Conservation (phyloP, 2,329 filamentous ascomycete species). For the Penicillium frequentans region DNA sequence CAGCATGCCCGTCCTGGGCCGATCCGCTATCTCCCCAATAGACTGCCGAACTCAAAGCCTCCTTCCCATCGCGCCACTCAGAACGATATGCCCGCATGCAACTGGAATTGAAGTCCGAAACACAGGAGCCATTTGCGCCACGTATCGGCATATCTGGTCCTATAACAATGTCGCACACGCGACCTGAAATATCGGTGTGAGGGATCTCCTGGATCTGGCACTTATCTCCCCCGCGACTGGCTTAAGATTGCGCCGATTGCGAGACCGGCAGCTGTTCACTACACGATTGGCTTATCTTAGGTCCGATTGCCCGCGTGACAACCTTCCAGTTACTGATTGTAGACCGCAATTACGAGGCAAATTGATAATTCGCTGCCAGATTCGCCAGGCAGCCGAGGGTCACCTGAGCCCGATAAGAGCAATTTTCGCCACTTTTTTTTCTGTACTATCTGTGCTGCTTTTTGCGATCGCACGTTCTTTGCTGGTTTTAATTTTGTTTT, state of each 20-base stretch:
- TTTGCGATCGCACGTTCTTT: neutral
- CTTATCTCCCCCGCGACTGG: neutral
- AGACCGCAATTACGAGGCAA: neutral
- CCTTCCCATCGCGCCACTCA: slow-evolving; percentile 8
- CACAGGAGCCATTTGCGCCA: slow-evolving; percentile 10
- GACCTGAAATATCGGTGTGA: neutral
- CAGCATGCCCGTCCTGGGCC: neutral
- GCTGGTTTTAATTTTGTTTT: neutral
- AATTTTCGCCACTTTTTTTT: slow-evolving; percentile 20
- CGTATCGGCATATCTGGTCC: neutral
- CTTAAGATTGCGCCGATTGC: neutral
- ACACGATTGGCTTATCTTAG: slow-evolving; percentile 6
- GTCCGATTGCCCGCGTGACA: neutral
- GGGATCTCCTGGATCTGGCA: neutral
- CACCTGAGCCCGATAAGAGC: slow-evolving; percentile 25
- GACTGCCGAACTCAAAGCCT: slow-evolving; percentile 3
- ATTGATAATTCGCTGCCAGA: slow-evolving; percentile 12
- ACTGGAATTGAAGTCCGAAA: slow-evolving; percentile 1
- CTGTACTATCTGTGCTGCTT: neutral
- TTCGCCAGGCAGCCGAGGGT: slow-evolving; percentile 17
- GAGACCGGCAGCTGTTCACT: neutral
- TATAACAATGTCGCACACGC: neutral
- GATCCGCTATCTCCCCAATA: slow-evolving; percentile 8
- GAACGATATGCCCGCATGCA: slow-evolving; percentile 7
- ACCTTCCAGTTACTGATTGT: slow-evolving; percentile 1